These are phyloP conservation scores for Cordyceps javanica DNA, from an alignment of 2,329 filamentous ascomycete genomes.

Conservation along the genomic window DNA sequence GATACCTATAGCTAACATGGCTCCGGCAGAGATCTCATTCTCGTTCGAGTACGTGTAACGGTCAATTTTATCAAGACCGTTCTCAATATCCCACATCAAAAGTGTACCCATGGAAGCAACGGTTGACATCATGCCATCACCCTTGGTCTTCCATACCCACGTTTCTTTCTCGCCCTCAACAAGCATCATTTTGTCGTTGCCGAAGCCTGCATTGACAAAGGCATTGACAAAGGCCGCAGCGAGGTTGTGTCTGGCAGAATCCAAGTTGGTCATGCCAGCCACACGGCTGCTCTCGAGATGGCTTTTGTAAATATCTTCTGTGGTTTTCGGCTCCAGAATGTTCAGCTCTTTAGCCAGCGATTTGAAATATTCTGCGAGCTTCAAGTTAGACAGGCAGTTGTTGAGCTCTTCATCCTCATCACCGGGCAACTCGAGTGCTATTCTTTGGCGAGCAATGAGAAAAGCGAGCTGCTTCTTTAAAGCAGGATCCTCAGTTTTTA, in stretches of 20 bases:
- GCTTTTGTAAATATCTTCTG: conserved; percentile 99
- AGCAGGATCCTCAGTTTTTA: conserved; percentile 70
- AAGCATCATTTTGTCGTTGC: conserved; percentile 97
- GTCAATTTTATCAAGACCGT: conserved; percentile 87
- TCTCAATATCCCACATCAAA: conserved; percentile 89
- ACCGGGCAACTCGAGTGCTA: conserved; percentile 66
- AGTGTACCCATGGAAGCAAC: conserved; percentile 90
- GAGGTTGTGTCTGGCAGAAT: conserved; percentile 92
- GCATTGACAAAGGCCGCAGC: conserved; percentile 95
- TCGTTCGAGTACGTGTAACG: conserved; percentile 85
- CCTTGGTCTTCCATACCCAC: conserved; percentile 99
- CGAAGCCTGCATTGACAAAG: conserved; percentile 93
- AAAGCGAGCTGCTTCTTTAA: conserved; percentile 93
- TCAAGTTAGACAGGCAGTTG: conserved; percentile 82
- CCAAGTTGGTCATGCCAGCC: conserved; percentile 86
- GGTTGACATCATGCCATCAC: conserved; percentile 94
- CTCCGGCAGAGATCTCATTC: conserved; percentile 78
- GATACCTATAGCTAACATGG: conserved; percentile 88
- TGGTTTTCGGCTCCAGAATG: conserved; percentile 91
- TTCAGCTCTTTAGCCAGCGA: conserved; percentile 91
- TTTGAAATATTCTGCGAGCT: conserved; percentile 88
- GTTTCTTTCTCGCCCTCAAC: conserved; percentile 80
- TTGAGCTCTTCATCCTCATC: conserved; percentile 68
- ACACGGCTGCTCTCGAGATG: conserved; percentile 94
- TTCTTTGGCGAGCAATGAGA: conserved; percentile 84